These are phyloP conservation scores for Populus euphratica DNA, from an alignment of 345 rosid species.

Conservation along the genomic window DNA sequence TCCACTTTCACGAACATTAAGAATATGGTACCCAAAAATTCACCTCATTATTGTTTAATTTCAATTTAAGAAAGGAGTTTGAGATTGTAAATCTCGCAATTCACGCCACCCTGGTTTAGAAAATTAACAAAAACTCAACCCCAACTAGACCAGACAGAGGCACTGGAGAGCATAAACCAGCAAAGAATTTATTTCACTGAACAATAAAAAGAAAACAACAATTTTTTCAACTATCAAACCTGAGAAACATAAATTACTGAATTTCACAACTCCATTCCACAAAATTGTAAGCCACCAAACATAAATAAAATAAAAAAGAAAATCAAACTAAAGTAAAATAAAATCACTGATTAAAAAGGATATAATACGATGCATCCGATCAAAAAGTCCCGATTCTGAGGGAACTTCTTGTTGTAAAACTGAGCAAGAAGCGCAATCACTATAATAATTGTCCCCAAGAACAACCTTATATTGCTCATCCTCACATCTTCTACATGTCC, in stretches of 20 bases:
- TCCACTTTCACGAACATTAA: not conserved
- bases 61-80: not conserved
- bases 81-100: not conserved
- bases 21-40: not conserved
- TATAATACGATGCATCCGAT: slow-evolving; percentile 87
- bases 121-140: not conserved
- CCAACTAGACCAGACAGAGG: not conserved
- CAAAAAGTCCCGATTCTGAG: slow-evolving; percentile 79
- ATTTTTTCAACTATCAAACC: not conserved
- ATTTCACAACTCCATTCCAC: not conserved
- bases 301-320: not conserved
- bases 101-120: not conserved
- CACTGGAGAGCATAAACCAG: not conserved
- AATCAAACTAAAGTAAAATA: not conserved
- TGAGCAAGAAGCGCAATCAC: slow-evolving; percentile 84
- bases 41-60: not conserved
- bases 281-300: slow-evolving; percentile 2
- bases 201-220: not conserved
- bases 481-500: slow-evolving; percentile 84
- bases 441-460: slow-evolving; percentile 65
- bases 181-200: not conserved
- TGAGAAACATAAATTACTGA: not conserved
- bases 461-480: slow-evolving; percentile 73
- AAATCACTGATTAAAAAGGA: slow-evolving; percentile 42
- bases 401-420: slow-evolving; percentile 98